Conservation (phyloP, 2,329 filamentous ascomycete species). For the Alternaria rosae region DNA sequence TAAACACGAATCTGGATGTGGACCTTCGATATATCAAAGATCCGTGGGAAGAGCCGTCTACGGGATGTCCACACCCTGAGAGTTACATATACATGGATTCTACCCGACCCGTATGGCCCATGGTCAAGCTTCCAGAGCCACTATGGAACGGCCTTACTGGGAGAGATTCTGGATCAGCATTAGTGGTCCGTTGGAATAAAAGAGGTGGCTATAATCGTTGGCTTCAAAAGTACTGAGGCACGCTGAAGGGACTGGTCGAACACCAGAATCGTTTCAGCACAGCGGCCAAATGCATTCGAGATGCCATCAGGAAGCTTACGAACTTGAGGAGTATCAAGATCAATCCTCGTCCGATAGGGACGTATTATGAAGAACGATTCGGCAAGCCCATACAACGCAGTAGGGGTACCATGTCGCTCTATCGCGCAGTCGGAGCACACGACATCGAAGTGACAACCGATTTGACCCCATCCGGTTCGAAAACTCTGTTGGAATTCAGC, state of each 20-base stretch:
- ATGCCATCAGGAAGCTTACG: neutral
- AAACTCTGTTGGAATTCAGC: neutral
- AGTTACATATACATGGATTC: neutral
- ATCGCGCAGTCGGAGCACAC: neutral
- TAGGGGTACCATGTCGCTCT: neutral
- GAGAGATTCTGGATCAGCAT: neutral
- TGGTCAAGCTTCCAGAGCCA: neutral
- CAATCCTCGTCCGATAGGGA: neutral
- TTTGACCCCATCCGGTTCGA: neutral
- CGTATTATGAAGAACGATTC: neutral
- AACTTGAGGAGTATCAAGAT: neutral
- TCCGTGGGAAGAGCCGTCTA: neutral
- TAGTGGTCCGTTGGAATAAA: neutral
- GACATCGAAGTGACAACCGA: neutral
- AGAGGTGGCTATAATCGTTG: neutral
- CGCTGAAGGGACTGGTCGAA: neutral
- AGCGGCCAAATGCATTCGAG: neutral
- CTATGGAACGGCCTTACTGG: neutral
- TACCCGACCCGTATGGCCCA: neutral
- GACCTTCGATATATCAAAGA: neutral
- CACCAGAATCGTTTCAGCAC: neutral
- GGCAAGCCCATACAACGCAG: neutral
- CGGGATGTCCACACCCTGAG: neutral
- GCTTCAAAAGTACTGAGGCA: neutral
- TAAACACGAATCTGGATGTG: neutral